Evolutionary conservation across 768 basidiomycete species (phyloP).

Genomic region (Mycena amicta): DNA sequence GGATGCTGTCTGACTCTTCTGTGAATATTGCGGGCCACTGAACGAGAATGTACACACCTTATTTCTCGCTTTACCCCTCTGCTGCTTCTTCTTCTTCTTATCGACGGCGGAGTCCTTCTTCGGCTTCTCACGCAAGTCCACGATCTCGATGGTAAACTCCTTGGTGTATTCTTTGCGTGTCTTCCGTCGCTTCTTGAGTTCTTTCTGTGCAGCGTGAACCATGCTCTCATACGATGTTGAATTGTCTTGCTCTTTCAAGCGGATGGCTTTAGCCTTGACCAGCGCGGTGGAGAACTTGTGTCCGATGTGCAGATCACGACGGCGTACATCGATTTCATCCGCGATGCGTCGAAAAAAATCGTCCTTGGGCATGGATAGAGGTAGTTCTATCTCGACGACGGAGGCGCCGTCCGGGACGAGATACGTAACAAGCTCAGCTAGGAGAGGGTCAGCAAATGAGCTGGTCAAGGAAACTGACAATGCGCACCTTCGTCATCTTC

Average conservation of each 20-base stretch:
- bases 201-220: not conserved
- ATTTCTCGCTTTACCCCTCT: not conserved
- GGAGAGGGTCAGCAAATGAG: not conserved
- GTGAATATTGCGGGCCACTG: not conserved
- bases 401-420: not conserved
- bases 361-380: not conserved
- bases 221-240: not conserved
- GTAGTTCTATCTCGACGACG: not conserved
- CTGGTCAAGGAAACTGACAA: not conserved
- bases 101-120: not conserved
- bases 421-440: not conserved
- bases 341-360: not conserved
- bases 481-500: not conserved
- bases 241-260: not conserved
- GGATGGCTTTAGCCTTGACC: not conserved
- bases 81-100: not conserved
- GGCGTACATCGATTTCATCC: not conserved
- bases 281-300: not conserved
- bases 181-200: not conserved
- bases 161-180: not conserved
- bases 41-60: not conserved
- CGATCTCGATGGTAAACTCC: not conserved
- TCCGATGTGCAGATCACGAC: not conserved
- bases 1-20: not conserved
- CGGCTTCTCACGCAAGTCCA: not conserved